Percentiles rank a stretch among this genome's conserved stretches.
phyloP scores from a whole-genome alignment of 2,329 filamentous ascomycete genomes.

The Penicillium rolfsii region DNA sequence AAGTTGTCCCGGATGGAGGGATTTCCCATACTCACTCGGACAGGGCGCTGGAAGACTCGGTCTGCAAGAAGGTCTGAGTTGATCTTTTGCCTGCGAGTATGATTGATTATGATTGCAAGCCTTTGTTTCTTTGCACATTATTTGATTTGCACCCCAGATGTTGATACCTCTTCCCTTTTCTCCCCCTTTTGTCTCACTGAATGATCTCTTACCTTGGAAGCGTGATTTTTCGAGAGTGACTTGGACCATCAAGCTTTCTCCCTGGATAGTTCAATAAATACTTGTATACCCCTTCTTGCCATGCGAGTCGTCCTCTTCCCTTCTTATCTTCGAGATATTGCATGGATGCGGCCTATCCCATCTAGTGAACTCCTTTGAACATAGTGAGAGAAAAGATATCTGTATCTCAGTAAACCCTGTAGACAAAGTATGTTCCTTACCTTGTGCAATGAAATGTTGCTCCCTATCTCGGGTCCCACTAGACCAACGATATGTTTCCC shows the following conservation, averaged over 20 bases:
- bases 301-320: not conserved
- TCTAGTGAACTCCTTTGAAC: not conserved
- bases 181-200: not conserved
- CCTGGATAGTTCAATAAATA: not conserved
- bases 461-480: not conserved
- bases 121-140: not conserved
- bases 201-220: not conserved
- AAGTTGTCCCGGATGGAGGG: not conserved
- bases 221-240: not conserved
- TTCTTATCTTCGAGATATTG: not conserved
- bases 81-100: not conserved
- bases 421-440: not conserved
- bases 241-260: not conserved
- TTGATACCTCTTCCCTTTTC: not conserved
- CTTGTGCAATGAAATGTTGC: not conserved
- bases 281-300: conserved; percentile 4
- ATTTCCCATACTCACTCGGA: conserved; percentile 6
- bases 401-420: not conserved
- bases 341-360: too few species aligned
- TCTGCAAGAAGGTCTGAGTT: conserved; percentile 2
- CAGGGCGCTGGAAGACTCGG: conserved; percentile 2
- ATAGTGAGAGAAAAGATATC: not conserved
- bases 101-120: not conserved
- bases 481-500: not conserved
- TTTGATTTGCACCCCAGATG: not conserved